Evolutionary conservation across 768 basidiomycete genomes (phyloP), one percentile per base, ranked within the genome.

Genomic region (Leccinum broughii): DNA sequence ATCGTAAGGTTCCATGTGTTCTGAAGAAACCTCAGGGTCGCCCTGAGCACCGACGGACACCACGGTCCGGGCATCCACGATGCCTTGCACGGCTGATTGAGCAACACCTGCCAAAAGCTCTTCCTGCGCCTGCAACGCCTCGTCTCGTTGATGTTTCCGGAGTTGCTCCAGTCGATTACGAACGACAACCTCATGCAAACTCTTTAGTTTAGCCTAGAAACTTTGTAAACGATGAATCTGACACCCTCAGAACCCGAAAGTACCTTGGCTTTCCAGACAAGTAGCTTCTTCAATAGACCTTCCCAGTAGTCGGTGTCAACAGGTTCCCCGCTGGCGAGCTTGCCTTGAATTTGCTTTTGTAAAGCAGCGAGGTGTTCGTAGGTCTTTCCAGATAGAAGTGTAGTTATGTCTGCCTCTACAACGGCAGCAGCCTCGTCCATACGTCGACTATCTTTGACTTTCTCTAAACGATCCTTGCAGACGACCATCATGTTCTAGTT

Each of bases 241-340:
- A 44, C 8, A 52, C n/a, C 15, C 51, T 58, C 51, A 30, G 50
- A 1, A 57, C 54, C 44, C 7, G 1, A 64, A 67, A 53, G 8
- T 66, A 93, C 95, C 80, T 98, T 98, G 22, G 97, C 91, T 77
- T 98, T 98, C 89, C 93, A 97, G 3, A 98, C 96, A 24, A 98
- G 79, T 35, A 99, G 75, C 72, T 92, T 97, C 75, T 94, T 92
- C 58, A 98, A 75, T 8, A 99, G 77, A 51, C 86, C 82, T 75
- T 98, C 97, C 97, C 97, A 99, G 71, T 98, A 99, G 73, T 99
- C 97, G 11, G 87, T 91, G 75, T 99, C 97, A 37, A 99, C 84
- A 2, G 95, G 95, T 75, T 98, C 95, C 35, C 95, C 93, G 63
- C 93, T 93, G 0, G 85, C 79, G 3, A 98, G 83, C 74, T 98